Evolutionary conservation across 768 basidiomycete genomes (phyloP).

Genomic region (Neoboletus magnificus): DNA sequence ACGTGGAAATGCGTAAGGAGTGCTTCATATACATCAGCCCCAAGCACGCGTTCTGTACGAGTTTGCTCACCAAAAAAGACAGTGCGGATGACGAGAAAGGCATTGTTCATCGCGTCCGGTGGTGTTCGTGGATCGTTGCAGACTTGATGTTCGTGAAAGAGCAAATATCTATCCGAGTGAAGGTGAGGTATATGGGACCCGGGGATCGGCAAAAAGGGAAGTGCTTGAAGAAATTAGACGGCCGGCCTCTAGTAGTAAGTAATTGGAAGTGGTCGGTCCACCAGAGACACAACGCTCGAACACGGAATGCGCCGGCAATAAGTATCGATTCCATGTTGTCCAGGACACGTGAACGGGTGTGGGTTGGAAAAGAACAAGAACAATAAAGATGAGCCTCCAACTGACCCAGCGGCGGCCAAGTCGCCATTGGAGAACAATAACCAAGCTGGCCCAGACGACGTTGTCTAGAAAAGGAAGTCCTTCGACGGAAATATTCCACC

Average conservation of each 20-base stretch:
- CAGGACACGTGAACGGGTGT: not conserved
- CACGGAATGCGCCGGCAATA: slow-evolving; percentile 3
- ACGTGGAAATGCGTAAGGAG: slow-evolving; percentile 50
- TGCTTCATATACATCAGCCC: slow-evolving; percentile 16
- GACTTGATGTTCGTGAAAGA: slow-evolving; percentile 16
- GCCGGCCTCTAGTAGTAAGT: slow-evolving; percentile 13
- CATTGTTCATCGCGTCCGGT: slow-evolving; percentile 39
- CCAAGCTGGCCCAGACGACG: not conserved
- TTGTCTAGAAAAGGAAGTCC: slow-evolving; percentile 29
- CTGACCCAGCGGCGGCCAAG: not conserved
- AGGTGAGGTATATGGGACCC: not conserved
- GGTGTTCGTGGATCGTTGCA: slow-evolving; percentile 2
- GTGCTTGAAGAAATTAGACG: slow-evolving; percentile 4
- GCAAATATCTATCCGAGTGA: not conserved
- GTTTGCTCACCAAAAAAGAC: slow-evolving; percentile 51
- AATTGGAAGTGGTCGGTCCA: slow-evolving; percentile 13
- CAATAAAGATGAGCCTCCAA: slow-evolving; percentile 18
- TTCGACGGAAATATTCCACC: not conserved
- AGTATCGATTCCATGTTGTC: slow-evolving; percentile 11
- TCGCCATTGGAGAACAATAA: slow-evolving; percentile 12
- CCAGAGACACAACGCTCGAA: slow-evolving; percentile 16
- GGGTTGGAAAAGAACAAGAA: slow-evolving; percentile 21
- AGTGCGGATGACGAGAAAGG: slow-evolving; percentile 55
- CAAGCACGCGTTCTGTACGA: not conserved
- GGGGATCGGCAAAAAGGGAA: not conserved